These are phyloP conservation scores for Stachybotrys elegans DNA, from an alignment of 2,329 filamentous ascomycete genomes.

Conservation along the genomic window DNA sequence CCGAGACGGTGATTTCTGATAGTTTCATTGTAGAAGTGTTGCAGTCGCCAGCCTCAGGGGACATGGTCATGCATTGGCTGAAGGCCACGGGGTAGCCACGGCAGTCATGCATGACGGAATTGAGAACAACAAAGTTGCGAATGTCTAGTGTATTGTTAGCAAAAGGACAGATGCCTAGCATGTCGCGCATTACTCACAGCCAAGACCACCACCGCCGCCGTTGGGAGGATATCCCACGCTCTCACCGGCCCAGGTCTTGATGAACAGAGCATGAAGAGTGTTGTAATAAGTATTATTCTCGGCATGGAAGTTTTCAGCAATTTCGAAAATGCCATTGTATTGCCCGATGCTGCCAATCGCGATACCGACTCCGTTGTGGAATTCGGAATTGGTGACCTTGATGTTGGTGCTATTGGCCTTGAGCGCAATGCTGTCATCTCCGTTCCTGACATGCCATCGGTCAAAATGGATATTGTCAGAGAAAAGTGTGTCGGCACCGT, in stretches of 20 bases:
- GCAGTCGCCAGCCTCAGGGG: not conserved
- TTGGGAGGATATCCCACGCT: conserved; percentile 48
- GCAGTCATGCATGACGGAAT: not conserved
- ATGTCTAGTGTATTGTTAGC: not conserved
- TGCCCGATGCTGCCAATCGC: conserved; percentile 44
- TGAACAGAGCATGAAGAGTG: conserved; percentile 43
- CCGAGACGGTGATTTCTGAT: not conserved
- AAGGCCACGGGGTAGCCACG: not conserved
- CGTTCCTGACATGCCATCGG: conserved; percentile 39
- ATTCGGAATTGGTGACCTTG: conserved; percentile 30
- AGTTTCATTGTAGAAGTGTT: not conserved
- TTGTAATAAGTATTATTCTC: conserved; percentile 37
- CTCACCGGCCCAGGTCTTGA: conserved; percentile 49
- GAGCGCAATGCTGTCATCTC: conserved; percentile 30
- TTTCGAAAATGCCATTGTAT: conserved; percentile 43
- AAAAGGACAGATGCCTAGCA: not conserved
- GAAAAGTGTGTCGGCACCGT: conserved; percentile 39
- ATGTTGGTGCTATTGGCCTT: conserved; percentile 20
- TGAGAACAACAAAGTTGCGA: not conserved
- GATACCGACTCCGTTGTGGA: conserved; percentile 36
- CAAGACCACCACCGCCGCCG: conserved; percentile 42
- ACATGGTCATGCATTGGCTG: not conserved
- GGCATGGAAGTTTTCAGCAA: conserved; percentile 42
- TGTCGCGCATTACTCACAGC: conserved; percentile 22
- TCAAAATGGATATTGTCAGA: conserved; percentile 39